Base-by-base conservation (phyloP, 495 filamentous ascomycete genomes). In the Patellaria atrata region DNA sequence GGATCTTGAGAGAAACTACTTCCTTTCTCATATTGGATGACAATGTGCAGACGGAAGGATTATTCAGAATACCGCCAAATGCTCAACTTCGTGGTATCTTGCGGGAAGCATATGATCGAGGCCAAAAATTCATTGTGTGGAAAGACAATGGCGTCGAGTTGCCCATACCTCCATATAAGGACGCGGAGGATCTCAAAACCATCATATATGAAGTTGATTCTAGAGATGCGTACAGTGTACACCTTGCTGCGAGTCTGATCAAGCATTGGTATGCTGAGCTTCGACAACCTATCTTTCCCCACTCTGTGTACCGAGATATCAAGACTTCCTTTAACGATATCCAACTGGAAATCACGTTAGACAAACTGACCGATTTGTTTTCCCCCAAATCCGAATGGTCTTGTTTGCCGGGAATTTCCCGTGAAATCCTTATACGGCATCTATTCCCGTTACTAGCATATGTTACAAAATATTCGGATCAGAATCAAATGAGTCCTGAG, bases 201-300 rank as follows among this genome's bases (percentile, higher is more conserved):
- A 30, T 40, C 13, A 39, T 61, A 5, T 52, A 55, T 7, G 61
- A 65, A 28, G 35, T 64, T 21, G 57, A 64, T 9, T 55, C 51
- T 15, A 56, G 49, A 39, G 59, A 68, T 21, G 61, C 66, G 16
- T 72, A 65, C 41, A 56, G 62, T 3, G 64, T 65, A 7, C 59
- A 63, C 36, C 55, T 60, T 19, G 66, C 65, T 4, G 63, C 68
- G 2, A 60, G 50, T 10, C 31, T 72, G 21, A 63, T 72, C 44
- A 72, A 72, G 44, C 23, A 59, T 5, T 72, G 70, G 63, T 72
- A 72, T 39, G 54, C 64, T 8, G 64, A 64, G 30, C 59, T 72
- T 1, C 58, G 58, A 10, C 56, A 63, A 30, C 68, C 68, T 5
- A 47, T 72, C 33, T 60, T 71, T 36, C 62, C 68, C 0, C 45